Evolutionary conservation across 148 eudicot genomes (phyloP), one percentile per base, ranked within the genome.

Genomic region (Heliamphora exappendiculata): DNA sequence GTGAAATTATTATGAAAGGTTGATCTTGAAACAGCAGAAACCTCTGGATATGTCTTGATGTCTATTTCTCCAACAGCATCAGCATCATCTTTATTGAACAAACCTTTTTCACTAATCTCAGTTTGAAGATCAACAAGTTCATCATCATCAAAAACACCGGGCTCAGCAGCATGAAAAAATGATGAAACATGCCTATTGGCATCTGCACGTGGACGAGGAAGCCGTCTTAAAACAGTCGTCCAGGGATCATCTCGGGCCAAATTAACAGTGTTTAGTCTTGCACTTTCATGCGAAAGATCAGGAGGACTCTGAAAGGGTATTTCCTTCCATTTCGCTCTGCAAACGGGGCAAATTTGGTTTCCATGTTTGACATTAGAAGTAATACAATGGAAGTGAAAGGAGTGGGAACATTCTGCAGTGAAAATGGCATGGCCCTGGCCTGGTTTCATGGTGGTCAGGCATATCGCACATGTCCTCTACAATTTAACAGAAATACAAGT

Each of bases 351-450:
- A n/a, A 65, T 60, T 77, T 79, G 82, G 68, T 79, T 86, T 44
- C 88, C 88, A 77, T 86, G 84, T 74, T 79, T 74, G 28, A 86
- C 88, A 20, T 81, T 86, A 42, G 86, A 83, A 14, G 86, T 72
- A 39, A 86, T 83, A 54, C 88, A 86, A 5, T 81, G 86, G 76
- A 86, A 86, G 70, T 86, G 88, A 73, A 86, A 86, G 13, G 88
- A 76, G 74, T 86, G 88, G 28, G 88, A 86, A 82, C 88, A 86
- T 78, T 86, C 88, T 45, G 88, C 88, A 16, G 88, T 86, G 75
- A 86, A 86, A 50, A 86, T 86, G 26, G 88, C 88, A 53, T 81
- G 86, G 50, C 86, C 88, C 6, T 78, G 76, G 70, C 84, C 83
- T 22, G 88, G 70, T 70, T 80, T 85, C 84, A 85, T 82, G 49